Evolutionary conservation across 2,329 filamentous ascomycete species (phyloP).

Genomic region (Xylaria sp.): DNA sequence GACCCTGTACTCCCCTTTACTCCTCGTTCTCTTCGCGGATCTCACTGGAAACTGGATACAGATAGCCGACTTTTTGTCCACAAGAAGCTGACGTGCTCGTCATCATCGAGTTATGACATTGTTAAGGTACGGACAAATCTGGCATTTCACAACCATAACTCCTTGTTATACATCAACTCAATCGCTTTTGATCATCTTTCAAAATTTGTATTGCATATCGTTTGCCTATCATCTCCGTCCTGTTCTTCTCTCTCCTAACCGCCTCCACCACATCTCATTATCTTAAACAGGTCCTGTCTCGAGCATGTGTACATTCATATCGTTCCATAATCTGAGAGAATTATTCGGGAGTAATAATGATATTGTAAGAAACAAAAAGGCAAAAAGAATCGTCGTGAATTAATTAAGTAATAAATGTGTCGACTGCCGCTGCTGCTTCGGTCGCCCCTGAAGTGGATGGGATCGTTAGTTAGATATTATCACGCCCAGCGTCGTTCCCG

Average conservation of each 20-base stretch:
- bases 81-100: too few species aligned
- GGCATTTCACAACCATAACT: background rate
- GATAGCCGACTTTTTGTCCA: too few species aligned
- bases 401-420: constrained; percentile 18
- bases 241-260: background rate
- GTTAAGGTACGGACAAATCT: too few species aligned
- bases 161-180: background rate
- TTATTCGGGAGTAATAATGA: background rate
- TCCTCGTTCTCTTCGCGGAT: too few species aligned
- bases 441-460: background rate
- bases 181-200: background rate
- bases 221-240: background rate
- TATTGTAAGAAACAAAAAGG: constrained; percentile 1
- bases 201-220: background rate
- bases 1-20: too few species aligned
- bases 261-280: background rate
- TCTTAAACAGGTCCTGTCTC: background rate
- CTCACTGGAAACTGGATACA: too few species aligned
- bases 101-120: too few species aligned
- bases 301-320: background rate
- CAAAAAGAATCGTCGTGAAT: constrained; percentile 13
- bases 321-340: background rate
- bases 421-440: background rate
- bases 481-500: constrained; percentile 13
- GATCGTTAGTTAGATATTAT: constrained; percentile 2